Base-by-base conservation (phyloP, 2,329 filamentous ascomycete species). In the Aureobasidium musti region DNA sequence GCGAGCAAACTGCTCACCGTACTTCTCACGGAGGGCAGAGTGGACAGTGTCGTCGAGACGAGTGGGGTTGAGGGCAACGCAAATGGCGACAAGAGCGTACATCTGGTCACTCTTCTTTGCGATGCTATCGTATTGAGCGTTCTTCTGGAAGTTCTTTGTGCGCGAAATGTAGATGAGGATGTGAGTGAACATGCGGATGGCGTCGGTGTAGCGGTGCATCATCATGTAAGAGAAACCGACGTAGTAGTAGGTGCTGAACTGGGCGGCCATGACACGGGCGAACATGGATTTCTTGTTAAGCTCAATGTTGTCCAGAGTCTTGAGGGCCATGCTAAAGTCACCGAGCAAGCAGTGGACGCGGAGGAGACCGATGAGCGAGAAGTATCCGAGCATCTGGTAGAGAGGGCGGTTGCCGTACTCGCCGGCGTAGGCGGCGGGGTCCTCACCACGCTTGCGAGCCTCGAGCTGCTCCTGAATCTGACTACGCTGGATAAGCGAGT, bases 231-330 rank as follows among this genome's bases (percentile, higher is more conserved):
- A 96, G 88, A 99, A 99, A 73, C 95, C 95, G 70, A 99, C 94
- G 79, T 98, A 98, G 88, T 99, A 99, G 87, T 98, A 99, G 71
- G 95, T 99, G 73, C 94, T 97, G 84, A 98, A 98, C 84, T 99
- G 95, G 67, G 95, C 95, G 65, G 95, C 94, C 95, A 99, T 98
- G 79, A 99, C 95, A 72, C 95, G 91, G 70, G 95, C 94, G 79
- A 99, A 99, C 91, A 98, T 98, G 80, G 95, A 93, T 86, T 98
- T 98, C 86, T 99, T 99, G 86, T 98, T 99, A 75, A 99, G 89
- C 86, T 99, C 95, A 77, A 99, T 98, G 79, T 98, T 94, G 79
- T 99, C 95, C 72, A 99, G 90, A 41, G 95, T 99, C 88, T 98
- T 99, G 76, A 99, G 88, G 60, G 95, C 95, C 70, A 99, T 88